Evolutionary conservation across 208 protist genomes (phyloP).

Genomic region (Trichomonas gallinae): DNA sequence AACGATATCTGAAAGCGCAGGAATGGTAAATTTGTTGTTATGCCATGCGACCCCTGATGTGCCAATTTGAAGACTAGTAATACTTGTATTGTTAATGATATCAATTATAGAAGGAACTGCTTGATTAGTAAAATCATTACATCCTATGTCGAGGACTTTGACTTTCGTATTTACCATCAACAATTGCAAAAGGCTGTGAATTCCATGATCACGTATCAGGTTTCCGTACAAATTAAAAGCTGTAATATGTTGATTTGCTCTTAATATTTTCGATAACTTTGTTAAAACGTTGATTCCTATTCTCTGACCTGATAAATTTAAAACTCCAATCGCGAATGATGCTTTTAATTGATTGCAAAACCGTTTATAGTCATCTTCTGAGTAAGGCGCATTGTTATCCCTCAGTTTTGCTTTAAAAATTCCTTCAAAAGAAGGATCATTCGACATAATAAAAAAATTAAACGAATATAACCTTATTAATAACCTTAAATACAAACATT

Average conservation of each 20-base stretch:
- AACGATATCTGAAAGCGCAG: neutral
- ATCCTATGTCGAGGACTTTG: neutral
- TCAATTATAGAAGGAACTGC: neutral
- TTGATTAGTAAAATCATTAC: conserved; percentile 9
- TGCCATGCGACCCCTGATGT: neutral
- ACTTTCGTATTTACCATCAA: neutral
- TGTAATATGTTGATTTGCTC: neutral
- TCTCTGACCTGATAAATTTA: neutral
- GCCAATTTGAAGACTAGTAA: neutral
- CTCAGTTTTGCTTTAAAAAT: neutral
- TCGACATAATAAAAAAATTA: neutral
- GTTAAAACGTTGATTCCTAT: conserved; percentile 10
- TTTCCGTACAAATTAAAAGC: conserved; percentile 2
- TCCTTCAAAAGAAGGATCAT: neutral
- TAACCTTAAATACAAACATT: neutral
- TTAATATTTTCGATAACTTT: neutral
- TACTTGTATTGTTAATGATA: neutral
- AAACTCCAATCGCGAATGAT: neutral
- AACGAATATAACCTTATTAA: neutral
- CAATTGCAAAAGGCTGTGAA: neutral
- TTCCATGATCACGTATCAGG: conserved; percentile 16
- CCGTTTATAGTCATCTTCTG: neutral
- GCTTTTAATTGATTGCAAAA: neutral
- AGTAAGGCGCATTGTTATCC: neutral
- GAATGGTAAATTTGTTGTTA: neutral